Percentiles rank a stretch among this genome's conserved stretches.
These are phyloP conservation scores for Gracilaria gracilis DNA, from an alignment of 23 red algal genomes.

Conservation along the genomic window DNA sequence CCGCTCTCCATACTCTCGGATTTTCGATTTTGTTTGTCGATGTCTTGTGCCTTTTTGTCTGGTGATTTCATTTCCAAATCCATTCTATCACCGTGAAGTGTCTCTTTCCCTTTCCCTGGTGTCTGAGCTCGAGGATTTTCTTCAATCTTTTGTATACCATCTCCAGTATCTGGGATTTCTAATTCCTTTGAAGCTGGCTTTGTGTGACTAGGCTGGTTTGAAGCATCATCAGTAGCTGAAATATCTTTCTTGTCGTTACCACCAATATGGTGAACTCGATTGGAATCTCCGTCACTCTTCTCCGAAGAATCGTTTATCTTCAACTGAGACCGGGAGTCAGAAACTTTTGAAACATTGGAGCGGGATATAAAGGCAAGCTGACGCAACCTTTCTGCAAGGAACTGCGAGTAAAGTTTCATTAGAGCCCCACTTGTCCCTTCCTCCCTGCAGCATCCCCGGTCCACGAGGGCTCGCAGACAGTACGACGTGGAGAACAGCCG, in stretches of 20 bases:
- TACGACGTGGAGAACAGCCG: conserved; percentile 29
- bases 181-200: neutral
- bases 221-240: neutral
- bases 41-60: neutral
- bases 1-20: too few species aligned
- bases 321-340: too few species aligned
- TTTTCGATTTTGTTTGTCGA: neutral
- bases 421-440: conserved; percentile 79
- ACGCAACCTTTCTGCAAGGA: conserved; percentile 34
- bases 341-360: neutral
- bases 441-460: conserved; percentile 65
- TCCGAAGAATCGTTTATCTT: neutral
- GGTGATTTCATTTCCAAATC: neutral
- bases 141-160: neutral
- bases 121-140: neutral
- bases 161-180: neutral
- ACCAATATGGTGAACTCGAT: neutral
- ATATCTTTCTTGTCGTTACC: neutral
- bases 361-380: conserved; percentile 27
- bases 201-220: neutral
- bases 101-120: neutral
- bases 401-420: conserved; percentile 67
- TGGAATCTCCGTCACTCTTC: neutral
- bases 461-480: conserved; percentile 53
- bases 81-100: neutral